Evolutionary conservation across 169 alveolate genomes (phyloP).

Genomic region (Eimeria mitis): DNA sequence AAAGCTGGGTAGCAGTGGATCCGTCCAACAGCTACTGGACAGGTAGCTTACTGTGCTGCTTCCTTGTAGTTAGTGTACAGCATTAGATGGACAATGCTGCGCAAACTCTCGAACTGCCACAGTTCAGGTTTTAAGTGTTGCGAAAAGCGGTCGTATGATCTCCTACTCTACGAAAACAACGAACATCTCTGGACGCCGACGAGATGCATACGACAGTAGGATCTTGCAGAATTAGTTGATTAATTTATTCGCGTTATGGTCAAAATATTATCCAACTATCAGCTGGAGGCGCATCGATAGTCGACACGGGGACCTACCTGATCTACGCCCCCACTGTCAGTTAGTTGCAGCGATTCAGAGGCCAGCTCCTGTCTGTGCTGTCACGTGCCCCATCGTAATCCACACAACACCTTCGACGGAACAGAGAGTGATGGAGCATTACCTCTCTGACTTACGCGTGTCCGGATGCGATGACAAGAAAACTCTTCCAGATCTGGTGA

Average conservation of each 20-base stretch:
- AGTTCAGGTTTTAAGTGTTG: slow-evolving; percentile 56
- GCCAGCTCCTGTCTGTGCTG: neutral
- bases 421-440: slow-evolving; percentile 74
- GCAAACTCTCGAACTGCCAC: neutral
- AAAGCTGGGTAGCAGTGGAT: slow-evolving; percentile 83
- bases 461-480: slow-evolving; percentile 67
- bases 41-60: neutral
- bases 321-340: slow-evolving; percentile 82
- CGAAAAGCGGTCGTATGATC: slow-evolving; percentile 2
- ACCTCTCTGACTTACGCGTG: slow-evolving; percentile 66
- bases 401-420: neutral
- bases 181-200: neutral
- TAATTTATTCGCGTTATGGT: neutral
- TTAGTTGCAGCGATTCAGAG: neutral
- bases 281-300: slow-evolving; percentile 75
- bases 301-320: slow-evolving; percentile 83
- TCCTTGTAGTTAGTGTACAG: neutral
- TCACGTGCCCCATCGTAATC: neutral
- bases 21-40: slow-evolving; percentile 84
- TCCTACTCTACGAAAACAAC: slow-evolving; percentile 12
- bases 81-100: neutral
- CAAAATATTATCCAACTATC: neutral
- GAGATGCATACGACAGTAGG: slow-evolving; percentile 27
- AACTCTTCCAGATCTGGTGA: slow-evolving; percentile 77
- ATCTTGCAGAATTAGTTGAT: neutral